Conservation (phyloP, 176 grass and related monocot genomes). For the Ampelocalamus luodianensis region DNA sequence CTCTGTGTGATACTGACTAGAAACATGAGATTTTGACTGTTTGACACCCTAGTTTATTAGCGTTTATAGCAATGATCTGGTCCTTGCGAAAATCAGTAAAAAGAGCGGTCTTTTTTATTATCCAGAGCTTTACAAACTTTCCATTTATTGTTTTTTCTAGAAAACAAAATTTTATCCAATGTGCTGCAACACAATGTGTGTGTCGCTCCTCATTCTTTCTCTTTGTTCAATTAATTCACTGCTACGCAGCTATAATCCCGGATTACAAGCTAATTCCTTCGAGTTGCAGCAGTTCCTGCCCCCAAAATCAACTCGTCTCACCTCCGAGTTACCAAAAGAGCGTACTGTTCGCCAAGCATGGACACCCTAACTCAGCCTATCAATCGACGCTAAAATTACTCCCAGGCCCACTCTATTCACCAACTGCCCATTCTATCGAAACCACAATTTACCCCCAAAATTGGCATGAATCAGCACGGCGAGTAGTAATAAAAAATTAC, state of each 20-base stretch:
- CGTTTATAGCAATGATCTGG: background rate
- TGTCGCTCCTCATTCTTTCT: background rate
- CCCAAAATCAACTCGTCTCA: background rate
- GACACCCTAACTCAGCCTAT: background rate
- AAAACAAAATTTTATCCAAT: background rate
- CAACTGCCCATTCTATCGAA: background rate
- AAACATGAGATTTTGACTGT: background rate
- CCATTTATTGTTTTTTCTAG: background rate
- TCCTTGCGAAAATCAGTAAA: background rate
- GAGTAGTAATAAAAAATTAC: background rate
- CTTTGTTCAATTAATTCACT: background rate
- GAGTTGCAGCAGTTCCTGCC: background rate
- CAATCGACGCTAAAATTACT: background rate
- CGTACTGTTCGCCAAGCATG: background rate
- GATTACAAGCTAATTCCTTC: background rate
- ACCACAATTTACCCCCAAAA: constrained; percentile 10
- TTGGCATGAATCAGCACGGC: background rate
- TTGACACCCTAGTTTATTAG: background rate
- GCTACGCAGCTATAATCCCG: background rate
- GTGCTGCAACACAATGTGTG: background rate
- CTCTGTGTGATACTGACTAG: background rate
- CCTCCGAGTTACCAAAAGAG: background rate
- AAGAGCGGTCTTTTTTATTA: background rate
- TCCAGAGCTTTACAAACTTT: background rate
- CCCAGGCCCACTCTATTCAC: background rate